Percentiles rank a stretch among this genome's conserved stretches.
Evolutionary conservation across 2,329 filamentous ascomycete species (phyloP).

Genomic region (Sarocladium oryzae): DNA sequence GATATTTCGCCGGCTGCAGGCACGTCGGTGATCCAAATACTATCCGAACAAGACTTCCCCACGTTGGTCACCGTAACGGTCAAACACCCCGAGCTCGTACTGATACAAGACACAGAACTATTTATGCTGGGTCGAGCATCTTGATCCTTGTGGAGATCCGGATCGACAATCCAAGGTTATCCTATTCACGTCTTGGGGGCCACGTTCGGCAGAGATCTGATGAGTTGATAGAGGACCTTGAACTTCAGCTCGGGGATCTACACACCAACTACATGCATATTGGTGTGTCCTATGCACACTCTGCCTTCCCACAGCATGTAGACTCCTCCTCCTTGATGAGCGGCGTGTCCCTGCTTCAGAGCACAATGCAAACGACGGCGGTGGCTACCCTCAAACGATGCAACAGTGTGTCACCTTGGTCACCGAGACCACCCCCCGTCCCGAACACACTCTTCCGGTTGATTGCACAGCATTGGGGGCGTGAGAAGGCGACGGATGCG

Average conservation of each 20-base stretch:
- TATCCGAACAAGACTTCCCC: conserved; percentile 37
- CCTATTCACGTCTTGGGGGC: conserved; percentile 9
- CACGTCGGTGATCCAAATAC: conserved; percentile 37
- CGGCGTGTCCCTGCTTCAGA: conserved; percentile 35
- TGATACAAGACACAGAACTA: conserved; percentile 25
- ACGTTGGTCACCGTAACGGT: conserved; percentile 22
- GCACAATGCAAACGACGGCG: conserved; percentile 45
- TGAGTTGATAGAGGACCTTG: conserved; percentile 51
- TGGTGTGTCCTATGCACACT: conserved; percentile 48
- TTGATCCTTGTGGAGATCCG: conserved; percentile 43
- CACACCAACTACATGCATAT: conserved; percentile 45
- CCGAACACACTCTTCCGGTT: conserved; percentile 36
- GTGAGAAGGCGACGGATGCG: conserved; percentile 34
- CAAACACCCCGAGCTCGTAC: conserved; percentile 8
- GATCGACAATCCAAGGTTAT: conserved; percentile 20
- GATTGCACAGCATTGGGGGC: conserved; percentile 43
- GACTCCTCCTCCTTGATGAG: conserved; percentile 16
- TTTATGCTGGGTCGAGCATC: conserved; percentile 36
- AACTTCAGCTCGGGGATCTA: conserved; percentile 46
- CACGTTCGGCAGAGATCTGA: conserved; percentile 40
- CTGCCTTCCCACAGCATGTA: conserved; percentile 40
- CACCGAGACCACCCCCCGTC: conserved; percentile 31
- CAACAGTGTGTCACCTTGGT: conserved; percentile 45
- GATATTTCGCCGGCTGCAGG: conserved; percentile 36
- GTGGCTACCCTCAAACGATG: conserved; percentile 44